These are phyloP conservation scores for Takashimella koratensis DNA, from an alignment of 1,284 basidiomycete genomes.

Conservation along the genomic window DNA sequence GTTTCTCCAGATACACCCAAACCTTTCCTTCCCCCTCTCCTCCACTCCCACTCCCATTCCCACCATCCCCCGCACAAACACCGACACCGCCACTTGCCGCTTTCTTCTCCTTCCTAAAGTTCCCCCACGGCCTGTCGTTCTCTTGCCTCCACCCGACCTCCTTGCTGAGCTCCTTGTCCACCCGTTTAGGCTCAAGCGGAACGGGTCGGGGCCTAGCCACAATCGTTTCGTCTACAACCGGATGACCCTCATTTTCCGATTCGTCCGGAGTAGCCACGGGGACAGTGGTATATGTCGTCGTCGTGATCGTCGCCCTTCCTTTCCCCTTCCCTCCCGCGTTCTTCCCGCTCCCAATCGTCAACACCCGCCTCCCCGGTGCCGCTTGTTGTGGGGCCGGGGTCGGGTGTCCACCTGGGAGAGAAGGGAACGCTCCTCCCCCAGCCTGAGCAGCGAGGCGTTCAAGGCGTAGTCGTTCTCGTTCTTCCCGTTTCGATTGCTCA, in stretches of 20 bases:
- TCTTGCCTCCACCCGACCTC: slow-evolving; percentile 25
- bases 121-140: slow-evolving; percentile 40
- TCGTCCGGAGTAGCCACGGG: not conserved
- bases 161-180: slow-evolving; percentile 34
- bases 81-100: slow-evolving; percentile 11
- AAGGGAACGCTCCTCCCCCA: slow-evolving; percentile 47
- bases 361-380: slow-evolving; percentile 8
- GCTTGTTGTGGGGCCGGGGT: not conserved
- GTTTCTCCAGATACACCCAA: slow-evolving; percentile 10
- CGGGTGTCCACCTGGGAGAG: slow-evolving; percentile 19
- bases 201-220: slow-evolving; percentile 28
- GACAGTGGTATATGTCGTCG: slow-evolving; percentile 31
- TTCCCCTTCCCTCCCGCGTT: slow-evolving; percentile 23
- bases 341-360: slow-evolving; percentile 17
- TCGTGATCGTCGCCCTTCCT: slow-evolving; percentile 28
- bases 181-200: slow-evolving; percentile 25
- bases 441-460: slow-evolving; percentile 30
- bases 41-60: too few relatives aligned
- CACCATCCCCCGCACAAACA: too few relatives aligned
- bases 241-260: not conserved
- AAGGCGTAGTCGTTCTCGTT: slow-evolving; percentile 25
- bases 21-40: slow-evolving; percentile 6
- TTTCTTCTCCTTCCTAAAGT: slow-evolving; percentile 31
- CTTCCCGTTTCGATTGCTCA: slow-evolving; percentile 34
- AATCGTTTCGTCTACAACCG: slow-evolving; percentile 16